A percentile compares a stretch with the other conserved stretches of the same genome.
Evolutionary conservation across 768 basidiomycete species (phyloP).

Genomic region (Cystobasidium onofrii): DNA sequence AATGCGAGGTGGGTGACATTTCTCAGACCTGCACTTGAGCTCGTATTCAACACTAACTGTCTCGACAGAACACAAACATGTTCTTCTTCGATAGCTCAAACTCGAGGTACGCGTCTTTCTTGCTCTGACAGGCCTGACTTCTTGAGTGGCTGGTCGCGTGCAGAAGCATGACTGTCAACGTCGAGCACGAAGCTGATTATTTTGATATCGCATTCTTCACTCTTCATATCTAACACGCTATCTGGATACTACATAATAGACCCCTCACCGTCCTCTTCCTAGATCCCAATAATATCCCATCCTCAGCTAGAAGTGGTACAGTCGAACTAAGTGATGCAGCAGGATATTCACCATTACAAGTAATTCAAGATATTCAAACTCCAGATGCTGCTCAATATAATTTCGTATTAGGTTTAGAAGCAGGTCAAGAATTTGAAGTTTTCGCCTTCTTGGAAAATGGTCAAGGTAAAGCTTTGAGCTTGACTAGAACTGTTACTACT

Average conservation of each 20-base stretch:
- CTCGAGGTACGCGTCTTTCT: background rate
- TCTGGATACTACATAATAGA: background rate
- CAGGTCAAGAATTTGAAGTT: slow-evolving; percentile 37
- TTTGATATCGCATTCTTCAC: background rate
- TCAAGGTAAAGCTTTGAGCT: slow-evolving; percentile 36
- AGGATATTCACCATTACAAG: slow-evolving; percentile 31
- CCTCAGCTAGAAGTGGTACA: slow-evolving; percentile 19
- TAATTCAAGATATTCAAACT: slow-evolving; percentile 34
- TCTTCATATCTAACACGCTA: background rate
- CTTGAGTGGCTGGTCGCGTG: background rate
- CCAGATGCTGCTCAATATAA: slow-evolving; percentile 32
- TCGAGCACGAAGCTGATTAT: background rate
- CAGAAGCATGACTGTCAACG: no score
- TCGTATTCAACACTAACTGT: no score
- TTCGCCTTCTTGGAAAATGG: slow-evolving; percentile 38
- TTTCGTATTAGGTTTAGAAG: slow-evolving; percentile 33
- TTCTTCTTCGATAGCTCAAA: slow-evolving; percentile 36
- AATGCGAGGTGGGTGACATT: slow-evolving; percentile 35
- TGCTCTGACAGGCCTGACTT: background rate
- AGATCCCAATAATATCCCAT: slow-evolving; percentile 24
- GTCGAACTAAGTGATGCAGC: slow-evolving; percentile 24
- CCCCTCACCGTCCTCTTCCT: slow-evolving; percentile 38
- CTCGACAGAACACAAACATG: slow-evolving; percentile 5
- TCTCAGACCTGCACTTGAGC: no score
- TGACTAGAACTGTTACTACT: slow-evolving; percentile 31